phyloP scores from a whole-genome alignment of 192 early-diverging fungal genomes.

The Funneliformis mosseae region DNA sequence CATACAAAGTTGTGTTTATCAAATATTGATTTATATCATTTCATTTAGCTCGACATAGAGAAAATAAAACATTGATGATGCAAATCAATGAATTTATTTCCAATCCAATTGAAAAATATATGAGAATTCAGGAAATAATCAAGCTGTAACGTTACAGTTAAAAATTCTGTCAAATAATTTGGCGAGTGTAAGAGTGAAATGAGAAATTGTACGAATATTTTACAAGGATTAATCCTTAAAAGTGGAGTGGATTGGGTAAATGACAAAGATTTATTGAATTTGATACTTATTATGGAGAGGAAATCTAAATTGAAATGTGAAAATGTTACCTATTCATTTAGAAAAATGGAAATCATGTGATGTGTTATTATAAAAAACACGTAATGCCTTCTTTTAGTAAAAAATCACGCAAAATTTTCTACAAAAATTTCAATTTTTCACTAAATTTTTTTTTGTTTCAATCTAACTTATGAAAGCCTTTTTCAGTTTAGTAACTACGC shows the following conservation, averaged over 20 bases:
- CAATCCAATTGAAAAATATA: not conserved
- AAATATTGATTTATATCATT: not conserved
- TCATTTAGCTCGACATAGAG: slow-evolving; percentile 22
- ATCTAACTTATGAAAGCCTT: not conserved
- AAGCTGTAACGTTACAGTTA: not conserved
- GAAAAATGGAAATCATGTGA: not conserved
- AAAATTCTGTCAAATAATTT: not conserved
- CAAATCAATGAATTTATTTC: slow-evolving; percentile 18
- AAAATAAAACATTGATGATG: slow-evolving; percentile 35
- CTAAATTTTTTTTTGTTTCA: too few relatives aligned
- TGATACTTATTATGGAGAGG: slow-evolving; percentile 34
- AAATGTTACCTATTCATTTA: too few relatives aligned
- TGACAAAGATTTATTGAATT: slow-evolving; percentile 29
- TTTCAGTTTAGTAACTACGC: not conserved
- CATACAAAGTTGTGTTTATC: not conserved
- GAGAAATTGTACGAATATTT: slow-evolving; percentile 36
- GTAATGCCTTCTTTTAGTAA: too few relatives aligned
- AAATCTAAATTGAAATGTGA: slow-evolving; percentile 4
- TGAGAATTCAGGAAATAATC: not conserved
- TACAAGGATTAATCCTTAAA: slow-evolving; percentile 42
- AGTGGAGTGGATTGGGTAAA: slow-evolving; percentile 40
- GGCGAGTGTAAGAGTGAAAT: not conserved
- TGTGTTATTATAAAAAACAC: too few relatives aligned
- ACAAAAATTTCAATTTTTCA: too few relatives aligned
- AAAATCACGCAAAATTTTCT: too few relatives aligned